Evolutionary conservation across 2,329 filamentous ascomycete species (phyloP).

Genomic region (Pyricularia sp.): DNA sequence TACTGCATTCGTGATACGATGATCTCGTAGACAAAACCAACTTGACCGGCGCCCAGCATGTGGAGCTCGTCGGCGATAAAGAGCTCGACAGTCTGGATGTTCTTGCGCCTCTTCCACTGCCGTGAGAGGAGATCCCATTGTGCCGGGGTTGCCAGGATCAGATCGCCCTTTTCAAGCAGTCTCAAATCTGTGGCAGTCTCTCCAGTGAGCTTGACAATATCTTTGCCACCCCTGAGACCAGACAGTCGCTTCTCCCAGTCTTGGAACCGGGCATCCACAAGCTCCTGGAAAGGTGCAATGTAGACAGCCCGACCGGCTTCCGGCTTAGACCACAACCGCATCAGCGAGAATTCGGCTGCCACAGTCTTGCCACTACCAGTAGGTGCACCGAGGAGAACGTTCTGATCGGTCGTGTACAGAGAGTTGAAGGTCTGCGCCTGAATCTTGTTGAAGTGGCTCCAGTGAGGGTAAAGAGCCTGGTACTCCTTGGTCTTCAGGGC

Average conservation of each 20-base stretch:
- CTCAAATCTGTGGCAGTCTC: slow-evolving; percentile 88
- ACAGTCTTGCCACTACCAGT: slow-evolving; percentile 95
- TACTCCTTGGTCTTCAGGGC: slow-evolving; percentile 83
- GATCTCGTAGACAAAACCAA: slow-evolving; percentile 88
- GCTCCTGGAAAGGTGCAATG: slow-evolving; percentile 87
- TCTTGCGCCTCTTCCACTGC: slow-evolving; percentile 95
- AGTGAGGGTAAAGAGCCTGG: slow-evolving; percentile 69
- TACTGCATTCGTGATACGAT: slow-evolving; percentile 98
- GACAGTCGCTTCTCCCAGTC: slow-evolving; percentile 79
- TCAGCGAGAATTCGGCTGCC: slow-evolving; percentile 86
- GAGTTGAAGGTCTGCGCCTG: slow-evolving; percentile 97
- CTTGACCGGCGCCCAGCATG: slow-evolving; percentile 79
- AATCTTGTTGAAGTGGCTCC: slow-evolving; percentile 90
- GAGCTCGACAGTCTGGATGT: slow-evolving; percentile 79
- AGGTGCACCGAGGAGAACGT: slow-evolving; percentile 86
- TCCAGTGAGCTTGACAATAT: slow-evolving; percentile 85
- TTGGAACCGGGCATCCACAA: slow-evolving; percentile 70
- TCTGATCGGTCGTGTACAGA: slow-evolving; percentile 82
- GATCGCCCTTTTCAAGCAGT: slow-evolving; percentile 74
- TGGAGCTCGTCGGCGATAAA: slow-evolving; percentile 96
- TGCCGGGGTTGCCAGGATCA: slow-evolving; percentile 82
- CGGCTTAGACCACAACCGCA: slow-evolving; percentile 73
- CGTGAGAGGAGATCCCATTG: slow-evolving; percentile 96
- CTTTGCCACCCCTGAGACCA: slow-evolving; percentile 69
- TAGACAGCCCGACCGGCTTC: slow-evolving; percentile 78